Percentiles rank a stretch among this genome's conserved stretches.
phyloP scores from a whole-genome alignment of 257 asterid species.

The Galeopsis tetrahit region DNA sequence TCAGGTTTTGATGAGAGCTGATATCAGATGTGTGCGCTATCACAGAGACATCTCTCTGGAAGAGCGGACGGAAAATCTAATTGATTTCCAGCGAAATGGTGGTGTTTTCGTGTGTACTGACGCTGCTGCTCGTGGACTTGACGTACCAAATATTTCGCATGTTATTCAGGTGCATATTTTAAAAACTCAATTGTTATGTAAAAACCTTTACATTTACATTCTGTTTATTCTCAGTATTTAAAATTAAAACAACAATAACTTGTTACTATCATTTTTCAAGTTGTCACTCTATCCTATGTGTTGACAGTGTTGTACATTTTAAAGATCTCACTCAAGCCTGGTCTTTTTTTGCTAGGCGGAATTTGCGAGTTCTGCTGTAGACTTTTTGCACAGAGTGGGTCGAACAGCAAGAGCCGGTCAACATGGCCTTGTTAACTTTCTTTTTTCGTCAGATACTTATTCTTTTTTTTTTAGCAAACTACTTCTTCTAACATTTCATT shows the following conservation, averaged over 20 bases:
- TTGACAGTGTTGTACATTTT: no score
- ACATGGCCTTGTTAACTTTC: slow-evolving; percentile 84
- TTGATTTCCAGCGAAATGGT: slow-evolving; percentile 78
- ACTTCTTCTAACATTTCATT: no score
- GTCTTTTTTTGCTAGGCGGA: slow-evolving; percentile 66
- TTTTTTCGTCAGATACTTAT: no score
- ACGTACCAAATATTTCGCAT: slow-evolving; percentile 84
- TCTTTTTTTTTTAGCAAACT: no score
- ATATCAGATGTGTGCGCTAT: slow-evolving; percentile 66
- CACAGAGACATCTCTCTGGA: slow-evolving; percentile 80
- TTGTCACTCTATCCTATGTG: no score
- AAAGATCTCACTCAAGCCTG: neutral
- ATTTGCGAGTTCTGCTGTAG: slow-evolving; percentile 90
- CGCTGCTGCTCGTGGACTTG: slow-evolving; percentile 99
- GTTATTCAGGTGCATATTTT: slow-evolving; percentile 79
- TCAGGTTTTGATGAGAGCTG: slow-evolving; percentile 65
- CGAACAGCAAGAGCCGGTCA: slow-evolving; percentile 98
- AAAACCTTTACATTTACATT: neutral
- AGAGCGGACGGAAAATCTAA: slow-evolving; percentile 70
- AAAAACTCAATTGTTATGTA: neutral
- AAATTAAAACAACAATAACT: neutral
- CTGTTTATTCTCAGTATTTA: neutral
- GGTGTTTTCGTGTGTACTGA: slow-evolving; percentile 97
- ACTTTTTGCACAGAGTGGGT: slow-evolving; percentile 96
- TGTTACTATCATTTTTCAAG: no score